Evolutionary conservation across 768 basidiomycete species (phyloP).

Genomic region (Boletus sp.): DNA sequence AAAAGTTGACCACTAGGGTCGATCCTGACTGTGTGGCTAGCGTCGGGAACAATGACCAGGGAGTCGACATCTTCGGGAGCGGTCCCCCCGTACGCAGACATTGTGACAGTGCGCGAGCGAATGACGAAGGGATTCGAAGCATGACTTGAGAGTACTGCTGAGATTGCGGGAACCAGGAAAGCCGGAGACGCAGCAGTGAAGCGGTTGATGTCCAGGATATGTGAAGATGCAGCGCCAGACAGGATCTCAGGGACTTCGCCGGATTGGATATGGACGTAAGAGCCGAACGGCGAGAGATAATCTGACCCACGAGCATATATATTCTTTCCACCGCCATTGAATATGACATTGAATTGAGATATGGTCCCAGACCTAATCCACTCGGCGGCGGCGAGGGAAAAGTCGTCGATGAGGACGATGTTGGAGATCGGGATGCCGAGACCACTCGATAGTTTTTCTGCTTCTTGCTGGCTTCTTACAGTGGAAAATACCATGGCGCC

Average conservation of each 20-base stretch:
- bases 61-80: conserved; percentile 5
- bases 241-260: conserved; percentile 17
- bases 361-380: conserved; percentile 17
- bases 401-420: conserved; percentile 12
- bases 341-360: conserved; percentile 23
- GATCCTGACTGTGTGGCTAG: conserved; percentile 10
- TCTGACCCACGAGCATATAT: conserved; percentile 18
- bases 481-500: conserved; percentile 21
- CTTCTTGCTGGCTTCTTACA: conserved; percentile 18
- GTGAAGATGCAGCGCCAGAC: conserved; percentile 12
- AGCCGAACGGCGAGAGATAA: conserved; percentile 24
- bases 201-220: conserved; percentile 23
- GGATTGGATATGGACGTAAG: conserved; percentile 25
- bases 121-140: conserved; percentile 10
- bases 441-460: conserved; percentile 9
- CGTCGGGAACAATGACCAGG: conserved; percentile 19
- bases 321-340: conserved; percentile 21
- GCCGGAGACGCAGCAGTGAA: conserved; percentile 20
- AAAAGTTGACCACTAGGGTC: conserved; percentile 30
- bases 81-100: conserved; percentile 9
- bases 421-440: conserved; percentile 10
- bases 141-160: conserved; percentile 21
- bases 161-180: conserved; percentile 17
- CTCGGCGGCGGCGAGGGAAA: conserved; percentile 1
- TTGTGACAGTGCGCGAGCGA: conserved; percentile 8